phyloP scores from a whole-genome alignment of 2,329 filamentous ascomycete species.

The Colletotrichum orchidophilum region DNA sequence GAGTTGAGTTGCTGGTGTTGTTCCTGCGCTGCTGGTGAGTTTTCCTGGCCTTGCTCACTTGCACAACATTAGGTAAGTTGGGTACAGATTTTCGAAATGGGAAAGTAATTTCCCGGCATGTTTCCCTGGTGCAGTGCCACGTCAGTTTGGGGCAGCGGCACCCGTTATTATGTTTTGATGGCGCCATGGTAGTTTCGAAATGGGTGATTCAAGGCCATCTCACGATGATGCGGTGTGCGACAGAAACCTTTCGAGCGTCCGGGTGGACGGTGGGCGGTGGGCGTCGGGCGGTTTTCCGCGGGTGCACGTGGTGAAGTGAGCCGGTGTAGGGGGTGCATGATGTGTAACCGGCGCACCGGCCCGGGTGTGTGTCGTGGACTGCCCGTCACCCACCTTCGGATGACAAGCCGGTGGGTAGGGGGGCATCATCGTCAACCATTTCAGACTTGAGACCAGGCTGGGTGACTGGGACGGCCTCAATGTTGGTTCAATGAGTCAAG shows the following conservation, averaged over 20 bases:
- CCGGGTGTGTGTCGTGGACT: neutral
- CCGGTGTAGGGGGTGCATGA: neutral
- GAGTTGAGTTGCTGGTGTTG: neutral
- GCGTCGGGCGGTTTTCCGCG: neutral
- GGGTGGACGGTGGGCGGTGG: neutral
- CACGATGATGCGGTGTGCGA: neutral
- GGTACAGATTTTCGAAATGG: too few species aligned
- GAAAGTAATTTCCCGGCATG: neutral
- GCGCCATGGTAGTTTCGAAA: neutral
- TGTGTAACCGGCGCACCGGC: neutral
- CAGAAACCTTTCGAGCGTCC: neutral
- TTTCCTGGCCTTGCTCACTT: neutral
- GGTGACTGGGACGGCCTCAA: neutral
- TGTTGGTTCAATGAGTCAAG: constrained; percentile 5
- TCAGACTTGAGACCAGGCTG: neutral
- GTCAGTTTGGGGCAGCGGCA: neutral
- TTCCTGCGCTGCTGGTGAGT: neutral
- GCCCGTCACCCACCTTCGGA: neutral
- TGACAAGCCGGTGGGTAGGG: neutral
- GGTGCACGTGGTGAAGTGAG: neutral
- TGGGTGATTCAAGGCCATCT: neutral
- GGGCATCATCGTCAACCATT: neutral
- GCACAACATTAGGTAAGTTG: too few species aligned
- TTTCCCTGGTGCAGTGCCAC: neutral
- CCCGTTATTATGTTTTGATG: neutral